Evolutionary conservation across 257 asterid species (phyloP).

Genomic region (Solanum piurae): DNA sequence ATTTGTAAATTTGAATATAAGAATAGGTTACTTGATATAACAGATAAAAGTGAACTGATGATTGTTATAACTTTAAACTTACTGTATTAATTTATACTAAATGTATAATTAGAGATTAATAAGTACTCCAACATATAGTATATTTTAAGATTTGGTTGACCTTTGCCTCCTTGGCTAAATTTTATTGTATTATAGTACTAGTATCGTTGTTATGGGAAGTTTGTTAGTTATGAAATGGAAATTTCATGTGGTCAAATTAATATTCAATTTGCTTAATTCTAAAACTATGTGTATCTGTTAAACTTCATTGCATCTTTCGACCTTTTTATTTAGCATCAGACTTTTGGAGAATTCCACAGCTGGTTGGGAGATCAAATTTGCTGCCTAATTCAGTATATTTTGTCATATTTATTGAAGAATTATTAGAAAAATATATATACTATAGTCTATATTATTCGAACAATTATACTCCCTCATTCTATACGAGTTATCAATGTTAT

Average conservation of each 20-base stretch:
- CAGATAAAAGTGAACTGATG: background rate
- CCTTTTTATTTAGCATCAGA: background rate
- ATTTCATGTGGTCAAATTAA: conserved; percentile 4
- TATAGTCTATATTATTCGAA: background rate
- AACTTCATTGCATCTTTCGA: conserved; percentile 1
- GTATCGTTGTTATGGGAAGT: background rate
- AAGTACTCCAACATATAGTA: background rate
- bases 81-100: background rate
- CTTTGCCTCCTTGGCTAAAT: background rate
- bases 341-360: background rate
- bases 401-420: background rate
- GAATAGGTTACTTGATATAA: background rate
- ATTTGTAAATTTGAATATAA: background rate
- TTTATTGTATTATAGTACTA: background rate
- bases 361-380: background rate
- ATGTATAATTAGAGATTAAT: background rate
- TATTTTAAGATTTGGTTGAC: background rate
- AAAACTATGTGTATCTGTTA: background rate
- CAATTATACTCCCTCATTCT: background rate
- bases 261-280: background rate
- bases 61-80: background rate
- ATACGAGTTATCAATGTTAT: background rate
- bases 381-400: background rate
- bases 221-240: conserved; percentile 7
- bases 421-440: background rate